Base-by-base conservation (phyloP, 352 stramenopile species). In the Phytophthora fragariae region DNA sequence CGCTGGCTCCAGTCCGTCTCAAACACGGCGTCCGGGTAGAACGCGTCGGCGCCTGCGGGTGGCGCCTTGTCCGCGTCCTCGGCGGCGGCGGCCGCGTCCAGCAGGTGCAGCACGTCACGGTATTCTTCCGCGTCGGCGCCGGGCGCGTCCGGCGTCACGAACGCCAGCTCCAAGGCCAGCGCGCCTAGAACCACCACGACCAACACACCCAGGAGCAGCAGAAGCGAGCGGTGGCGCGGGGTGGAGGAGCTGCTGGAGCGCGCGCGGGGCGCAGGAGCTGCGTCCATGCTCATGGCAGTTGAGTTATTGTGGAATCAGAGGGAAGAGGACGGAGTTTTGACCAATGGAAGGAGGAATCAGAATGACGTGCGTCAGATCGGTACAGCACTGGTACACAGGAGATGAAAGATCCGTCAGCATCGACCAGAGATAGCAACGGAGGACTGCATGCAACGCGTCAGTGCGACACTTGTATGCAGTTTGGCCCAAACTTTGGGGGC, bases 11-110 rank as follows among this genome's bases (percentile, higher is more conserved):
- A 84, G 57, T 84, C 76, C 1, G 63, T 84, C 8, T 57, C 8
- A 21, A 81, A 79, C 5, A 82, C 53, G 0, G 47, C 46, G n/a
- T 75, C 71, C 5, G 77, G 77, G 19, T 84, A 84, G 50, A 76
- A 76, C 5, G 31, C 41, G 17, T 73, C 64, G 5, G 46, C 59
- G 5, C 54, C 67, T 6, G 55, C 47, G 35, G 65, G 52, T 7
- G 69, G 63, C 41, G 69, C 60, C 14, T 73, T 67, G 15, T 76
- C 66, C 5, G 50, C 53, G 70, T 76, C 63, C 52, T 75, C 77
- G 9, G 66, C 70, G 37, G 68, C 73, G 10, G 73, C 63, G 24
- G 73, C 71, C 3, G 70, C 67, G 56, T 73, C 57, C 44, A 82
- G 59, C 1, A 73, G 60, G 56, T 65, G 70, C 55, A 65, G 63